These are phyloP conservation scores for sunflower (Helianthus annuus) DNA, from an alignment of 129 eudicot genomes.

Conservation along the genomic window DNA sequence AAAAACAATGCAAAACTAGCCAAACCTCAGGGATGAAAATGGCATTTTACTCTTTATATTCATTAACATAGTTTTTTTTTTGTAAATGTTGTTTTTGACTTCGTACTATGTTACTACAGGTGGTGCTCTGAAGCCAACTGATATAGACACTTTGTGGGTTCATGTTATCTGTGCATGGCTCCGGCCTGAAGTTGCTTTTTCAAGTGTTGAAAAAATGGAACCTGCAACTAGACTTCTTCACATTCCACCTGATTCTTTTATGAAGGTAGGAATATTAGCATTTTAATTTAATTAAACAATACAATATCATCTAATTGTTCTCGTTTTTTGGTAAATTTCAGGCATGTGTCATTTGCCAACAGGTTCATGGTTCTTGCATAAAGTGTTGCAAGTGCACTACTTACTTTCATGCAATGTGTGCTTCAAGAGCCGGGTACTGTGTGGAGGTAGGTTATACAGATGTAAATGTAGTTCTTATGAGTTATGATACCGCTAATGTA, in stretches of 20 bases:
- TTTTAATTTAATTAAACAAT: background rate
- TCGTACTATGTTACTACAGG: constrained; percentile 46
- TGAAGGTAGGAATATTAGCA: constrained; percentile 48
- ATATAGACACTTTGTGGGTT: constrained; percentile 77
- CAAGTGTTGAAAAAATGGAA: constrained; percentile 79
- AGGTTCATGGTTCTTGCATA: constrained; percentile 82
- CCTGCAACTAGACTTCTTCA: constrained; percentile 80
- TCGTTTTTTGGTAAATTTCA: constrained; percentile 32
- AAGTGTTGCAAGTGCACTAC: constrained; percentile 89
- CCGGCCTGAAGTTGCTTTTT: constrained; percentile 78
- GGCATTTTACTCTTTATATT: too few relatives aligned
- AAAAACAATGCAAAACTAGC: too few relatives aligned
- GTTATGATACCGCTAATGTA: constrained; percentile 8
- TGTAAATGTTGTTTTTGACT: constrained; percentile 1
- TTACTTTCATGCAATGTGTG: constrained; percentile 75
- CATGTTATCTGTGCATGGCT: constrained; percentile 98
- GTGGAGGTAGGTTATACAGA: constrained; percentile 64
- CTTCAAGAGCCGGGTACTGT: constrained; percentile 81
- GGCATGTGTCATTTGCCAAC: constrained; percentile 80
- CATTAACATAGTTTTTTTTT: background rate
- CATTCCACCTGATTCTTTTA: constrained; percentile 64
- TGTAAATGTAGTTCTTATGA: background rate
- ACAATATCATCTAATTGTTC: constrained; percentile 20
- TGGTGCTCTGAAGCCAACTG: constrained; percentile 93
- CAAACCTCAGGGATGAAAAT: too few relatives aligned